Evolutionary conservation across 177 flowering plant species (phyloP), one percentile per base, ranked within the genome.

Genomic region (Vitis hybrid): DNA sequence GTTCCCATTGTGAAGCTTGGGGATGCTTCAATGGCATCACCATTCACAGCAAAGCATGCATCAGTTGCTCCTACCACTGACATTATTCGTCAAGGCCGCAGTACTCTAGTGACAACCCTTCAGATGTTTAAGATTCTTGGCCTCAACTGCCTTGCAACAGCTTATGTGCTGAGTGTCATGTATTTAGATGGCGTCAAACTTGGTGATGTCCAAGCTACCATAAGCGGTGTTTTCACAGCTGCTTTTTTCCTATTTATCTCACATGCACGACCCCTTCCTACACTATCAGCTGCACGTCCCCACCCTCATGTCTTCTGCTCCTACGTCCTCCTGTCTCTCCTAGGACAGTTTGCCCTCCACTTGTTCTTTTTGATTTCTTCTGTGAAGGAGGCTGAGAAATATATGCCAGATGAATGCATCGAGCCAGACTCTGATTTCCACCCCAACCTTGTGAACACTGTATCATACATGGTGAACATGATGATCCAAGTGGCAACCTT

Each of bases 11-110:
- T 94, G 62, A 90, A 88, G 84, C 95, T 94, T 31, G 98, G 97
- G 29, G 98, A 94, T 80, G 98, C 97, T 12, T 94, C 98, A 13
- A 94, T 94, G 98, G 98, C 97, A 61, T 94, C 98, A n/a, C 97
- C 98, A 51, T 94, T 94, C 73, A 91, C 98, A 3, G 98, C 98
- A 61, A 94, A 94, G 78, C 97, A 94, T 80, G 97, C 98, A 55
- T 94, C 98, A 50, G 94, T 94, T 29, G 87, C 91, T 57, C 98
- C 97, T 20, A 88, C 93, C 5, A 84, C 85, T 4, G 98, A 94
- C 79, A 86, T 94, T 51, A 94, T 94, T 63, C 94, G 97, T 18
- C 98, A 94, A 76, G 97, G 98, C 51, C 87, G 98, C 10, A 94
- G 98, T 75, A 94, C 98, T 1, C 86, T 94, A 19, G 98, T 94